phyloP scores from a whole-genome alignment of 73 alveolate species.

The Tetrahymena malaccensis region DNA sequence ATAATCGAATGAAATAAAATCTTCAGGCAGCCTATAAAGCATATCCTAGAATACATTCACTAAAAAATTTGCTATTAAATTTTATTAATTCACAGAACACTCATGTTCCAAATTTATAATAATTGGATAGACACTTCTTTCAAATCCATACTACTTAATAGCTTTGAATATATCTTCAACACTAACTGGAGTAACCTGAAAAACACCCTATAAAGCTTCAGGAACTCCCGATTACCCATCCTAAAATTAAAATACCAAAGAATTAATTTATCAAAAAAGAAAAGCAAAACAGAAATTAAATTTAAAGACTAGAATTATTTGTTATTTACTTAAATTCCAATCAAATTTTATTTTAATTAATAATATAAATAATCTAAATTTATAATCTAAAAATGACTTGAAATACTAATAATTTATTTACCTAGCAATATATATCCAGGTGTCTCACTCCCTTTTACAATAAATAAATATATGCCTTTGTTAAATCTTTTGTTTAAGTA shows the following conservation, averaged over 20 bases:
- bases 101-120: not conserved
- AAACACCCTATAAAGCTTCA: not conserved
- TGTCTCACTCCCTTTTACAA: not conserved
- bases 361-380: too few relatives aligned
- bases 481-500: not conserved
- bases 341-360: too few relatives aligned
- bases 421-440: not conserved
- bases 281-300: too few relatives aligned
- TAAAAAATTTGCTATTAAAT: not conserved
- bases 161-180: not conserved
- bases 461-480: not conserved
- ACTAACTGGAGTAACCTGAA: not conserved
- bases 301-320: too few relatives aligned
- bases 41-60: not conserved
- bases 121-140: not conserved
- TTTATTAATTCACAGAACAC: not conserved
- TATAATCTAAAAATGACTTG: too few relatives aligned
- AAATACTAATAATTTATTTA: too few relatives aligned
- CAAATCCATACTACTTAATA: not conserved
- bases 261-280: too few relatives aligned
- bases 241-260: not conserved
- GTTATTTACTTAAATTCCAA: too few relatives aligned
- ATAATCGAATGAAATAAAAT: not conserved
- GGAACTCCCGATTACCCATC: not conserved
- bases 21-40: not conserved